Conservation (phyloP, 225 moss, liverwort and hornwort genomes). For the Physcomitrellopsis africana region DNA sequence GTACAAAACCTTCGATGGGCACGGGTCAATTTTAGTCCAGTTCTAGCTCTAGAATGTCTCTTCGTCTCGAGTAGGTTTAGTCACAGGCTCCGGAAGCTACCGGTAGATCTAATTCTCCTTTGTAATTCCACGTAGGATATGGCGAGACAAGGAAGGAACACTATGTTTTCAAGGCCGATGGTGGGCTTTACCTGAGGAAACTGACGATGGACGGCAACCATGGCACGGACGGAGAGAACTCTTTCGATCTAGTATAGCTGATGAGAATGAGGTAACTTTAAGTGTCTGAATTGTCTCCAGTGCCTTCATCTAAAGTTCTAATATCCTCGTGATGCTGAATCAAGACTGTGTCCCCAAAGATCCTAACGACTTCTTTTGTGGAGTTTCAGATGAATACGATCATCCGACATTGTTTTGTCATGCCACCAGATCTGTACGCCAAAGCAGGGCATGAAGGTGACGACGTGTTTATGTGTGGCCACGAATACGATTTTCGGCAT, state of each 20-base stretch:
- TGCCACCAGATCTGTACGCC: slow-evolving; percentile 69
- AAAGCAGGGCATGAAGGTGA: slow-evolving; percentile 81
- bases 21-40: background rate
- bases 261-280: slow-evolving; percentile 75
- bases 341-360: background rate
- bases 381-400: slow-evolving; percentile 72
- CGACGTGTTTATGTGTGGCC: slow-evolving; percentile 90
- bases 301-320: background rate
- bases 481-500: slow-evolving; percentile 84
- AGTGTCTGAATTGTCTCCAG: background rate
- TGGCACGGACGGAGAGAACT: slow-evolving; percentile 90
- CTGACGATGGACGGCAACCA: slow-evolving; percentile 71
- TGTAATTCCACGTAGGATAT: slow-evolving; percentile 57
- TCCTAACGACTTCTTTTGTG: slow-evolving; percentile 7
- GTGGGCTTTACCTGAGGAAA: slow-evolving; percentile 89
- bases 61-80: background rate
- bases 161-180: slow-evolving; percentile 70
- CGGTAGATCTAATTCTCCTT: background rate
- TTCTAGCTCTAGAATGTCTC: background rate
- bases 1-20: background rate
- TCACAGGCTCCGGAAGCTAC: background rate
- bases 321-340: background rate
- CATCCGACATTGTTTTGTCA: slow-evolving; percentile 82
- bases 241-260: slow-evolving; percentile 70
- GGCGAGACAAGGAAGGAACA: slow-evolving; percentile 62